Base-by-base conservation (phyloP, 495 filamentous ascomycete genomes). In the Thozetella sp. region DNA sequence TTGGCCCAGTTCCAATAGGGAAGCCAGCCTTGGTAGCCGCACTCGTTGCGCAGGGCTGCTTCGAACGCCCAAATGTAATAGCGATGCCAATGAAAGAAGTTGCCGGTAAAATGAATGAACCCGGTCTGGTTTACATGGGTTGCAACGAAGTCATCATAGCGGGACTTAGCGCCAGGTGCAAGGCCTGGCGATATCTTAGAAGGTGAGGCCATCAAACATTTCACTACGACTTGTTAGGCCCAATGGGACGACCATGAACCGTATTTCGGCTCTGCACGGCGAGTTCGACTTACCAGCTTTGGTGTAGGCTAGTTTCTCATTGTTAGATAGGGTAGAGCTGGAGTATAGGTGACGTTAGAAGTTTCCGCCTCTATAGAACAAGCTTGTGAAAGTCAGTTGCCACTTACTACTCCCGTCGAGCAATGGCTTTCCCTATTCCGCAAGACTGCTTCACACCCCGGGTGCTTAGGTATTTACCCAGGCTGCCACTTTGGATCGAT, bases 31-130 rank as follows among this genome's bases (percentile, higher is more conserved):
- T 71, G 78, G 68, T 89, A 91, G 56, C 85, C 85, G 67, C 88
- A 90, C 66, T 91, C 86, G 52, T 83, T 77, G 48, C 83, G 79
- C 6, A 90, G 72, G 2, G 86, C 78, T 68, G 84, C 73, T 63
- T 90, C 88, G 64, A 82, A 87, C 22, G 75, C 71, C 70, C 73
- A 86, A 48, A 79, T 77, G 72, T 82, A 90, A 72, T 87, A 86
- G 1, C 87, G 79, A 70, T 90, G 88, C 86, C 88, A 91, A 17
- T 80, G 66, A 10, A 89, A 73, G 73, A 91, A 87, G 61, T 81
- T 83, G 46, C 83, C 86, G 10, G 74, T 82, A 60, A 78, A 82
- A 68, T 90, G 87, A 60, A 90, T 88, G 50, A 67, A 65, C 54
- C 77, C 61, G 0, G 85, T 83, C 64, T 88, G 84, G 59, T 84